Percentiles rank a stretch among this genome's conserved stretches.
Evolutionary conservation across 2,329 filamentous ascomycete species (phyloP).

Genomic region (Achaetomium macrosporum): DNA sequence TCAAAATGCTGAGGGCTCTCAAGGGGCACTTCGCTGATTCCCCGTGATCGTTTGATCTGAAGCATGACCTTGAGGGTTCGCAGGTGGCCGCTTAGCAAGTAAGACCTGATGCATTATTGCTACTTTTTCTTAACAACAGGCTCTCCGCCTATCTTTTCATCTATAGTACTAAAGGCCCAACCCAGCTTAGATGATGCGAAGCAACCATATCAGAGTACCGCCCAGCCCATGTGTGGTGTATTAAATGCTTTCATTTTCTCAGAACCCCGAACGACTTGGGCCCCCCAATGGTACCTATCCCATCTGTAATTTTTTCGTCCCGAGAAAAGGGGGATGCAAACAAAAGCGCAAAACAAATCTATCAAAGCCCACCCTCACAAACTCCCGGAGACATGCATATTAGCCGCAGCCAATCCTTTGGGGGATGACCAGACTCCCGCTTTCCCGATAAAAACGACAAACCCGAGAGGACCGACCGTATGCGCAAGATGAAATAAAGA

Average conservation of each 20-base stretch:
- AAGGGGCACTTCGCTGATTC: too few relatives aligned
- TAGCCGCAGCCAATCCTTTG: constrained; percentile 4
- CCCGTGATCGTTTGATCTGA: too few relatives aligned
- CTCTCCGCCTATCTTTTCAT: too few relatives aligned
- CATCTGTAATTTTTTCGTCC: constrained; percentile 3
- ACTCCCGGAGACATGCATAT: constrained; percentile 16
- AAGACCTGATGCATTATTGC: too few relatives aligned
- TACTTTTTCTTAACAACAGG: too few relatives aligned
- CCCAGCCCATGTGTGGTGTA: background rate
- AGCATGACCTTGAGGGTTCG: too few relatives aligned
- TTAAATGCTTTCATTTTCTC: constrained; percentile 2
- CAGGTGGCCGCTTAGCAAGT: too few relatives aligned
- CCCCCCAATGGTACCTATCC: constrained; percentile 9
- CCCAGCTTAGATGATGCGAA: too few relatives aligned
- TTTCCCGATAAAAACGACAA: background rate
- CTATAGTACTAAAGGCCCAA: too few relatives aligned
- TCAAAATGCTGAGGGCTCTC: too few relatives aligned
- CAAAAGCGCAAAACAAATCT: constrained; percentile 12
- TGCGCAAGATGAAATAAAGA: background rate
- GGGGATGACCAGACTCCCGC: constrained; percentile 1
- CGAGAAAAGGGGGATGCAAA: background rate
- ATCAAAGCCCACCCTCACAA: constrained; percentile 8
- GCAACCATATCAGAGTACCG: too few relatives aligned
- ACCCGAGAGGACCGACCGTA: background rate
- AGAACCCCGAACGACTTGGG: constrained; percentile 1